Percentiles rank a stretch among this genome's conserved stretches.
Conservation (phyloP, 768 basidiomycete species). For the Lepiota brunneoincarnata region DNA sequence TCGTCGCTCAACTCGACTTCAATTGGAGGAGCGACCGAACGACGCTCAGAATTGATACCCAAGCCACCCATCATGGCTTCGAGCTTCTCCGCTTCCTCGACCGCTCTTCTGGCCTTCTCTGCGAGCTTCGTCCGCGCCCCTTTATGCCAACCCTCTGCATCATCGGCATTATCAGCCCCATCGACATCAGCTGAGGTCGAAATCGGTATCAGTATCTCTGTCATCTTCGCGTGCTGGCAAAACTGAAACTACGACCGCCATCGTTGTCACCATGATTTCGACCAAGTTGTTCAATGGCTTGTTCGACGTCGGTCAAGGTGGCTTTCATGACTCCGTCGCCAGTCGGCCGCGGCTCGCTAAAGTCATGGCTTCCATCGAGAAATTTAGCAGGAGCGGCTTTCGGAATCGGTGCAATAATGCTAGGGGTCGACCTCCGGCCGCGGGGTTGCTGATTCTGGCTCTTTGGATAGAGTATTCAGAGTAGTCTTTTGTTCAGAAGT, state of each 20-base stretch:
- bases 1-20: slow-evolving; percentile 78
- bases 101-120: slow-evolving; percentile 60
- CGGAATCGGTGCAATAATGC: slow-evolving; percentile 34
- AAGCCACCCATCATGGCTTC: slow-evolving; percentile 35
- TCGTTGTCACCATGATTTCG: slow-evolving; percentile 46
- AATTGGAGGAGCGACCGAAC: slow-evolving; percentile 54
- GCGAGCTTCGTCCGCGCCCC: slow-evolving; percentile 65
- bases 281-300: slow-evolving; percentile 86
- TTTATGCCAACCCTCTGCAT: slow-evolving; percentile 61
- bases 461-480: slow-evolving; percentile 47
- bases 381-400: slow-evolving; percentile 30
- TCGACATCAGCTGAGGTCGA: slow-evolving; percentile 45
- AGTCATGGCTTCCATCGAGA: slow-evolving; percentile 25
- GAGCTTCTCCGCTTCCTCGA: slow-evolving; percentile 53
- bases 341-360: slow-evolving; percentile 16
- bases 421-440: slow-evolving; percentile 13
- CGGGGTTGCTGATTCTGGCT: slow-evolving; percentile 38
- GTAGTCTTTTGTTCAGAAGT: slow-evolving; percentile 15
- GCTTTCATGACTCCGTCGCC: slow-evolving; percentile 73
- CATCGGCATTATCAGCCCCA: slow-evolving; percentile 34
- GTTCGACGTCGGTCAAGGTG: slow-evolving; percentile 87
- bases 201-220: slow-evolving; percentile 55
- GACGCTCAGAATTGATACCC: slow-evolving; percentile 23
- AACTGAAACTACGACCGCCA: slow-evolving; percentile 71
- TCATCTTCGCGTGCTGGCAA: slow-evolving; percentile 65